Conservation (phyloP, 108 stramenopile species). For the Chaetoceros muelleri region DNA sequence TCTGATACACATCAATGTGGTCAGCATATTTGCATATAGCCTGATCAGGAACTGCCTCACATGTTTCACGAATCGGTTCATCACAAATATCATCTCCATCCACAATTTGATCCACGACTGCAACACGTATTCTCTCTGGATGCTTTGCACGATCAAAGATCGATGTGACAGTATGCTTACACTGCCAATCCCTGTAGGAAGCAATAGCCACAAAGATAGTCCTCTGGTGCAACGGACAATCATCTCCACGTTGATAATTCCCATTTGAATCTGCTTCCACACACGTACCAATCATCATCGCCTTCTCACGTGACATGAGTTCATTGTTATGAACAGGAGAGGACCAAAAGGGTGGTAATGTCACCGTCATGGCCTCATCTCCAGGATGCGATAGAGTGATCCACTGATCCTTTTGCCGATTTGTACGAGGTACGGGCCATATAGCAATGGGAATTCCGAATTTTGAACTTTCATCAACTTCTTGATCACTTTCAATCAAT, state of each 20-base stretch:
- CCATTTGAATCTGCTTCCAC: constrained; percentile 46
- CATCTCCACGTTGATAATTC: constrained; percentile 41
- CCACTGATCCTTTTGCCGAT: constrained; percentile 45
- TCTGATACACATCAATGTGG: constrained; percentile 71
- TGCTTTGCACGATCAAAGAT: constrained; percentile 48
- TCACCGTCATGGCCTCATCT: constrained; percentile 42
- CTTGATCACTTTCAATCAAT: not conserved
- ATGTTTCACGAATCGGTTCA: constrained; percentile 51
- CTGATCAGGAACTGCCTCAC: constrained; percentile 49
- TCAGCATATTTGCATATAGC: constrained; percentile 60
- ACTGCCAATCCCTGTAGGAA: constrained; percentile 72
- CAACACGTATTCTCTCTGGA: constrained; percentile 54
- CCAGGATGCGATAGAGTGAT: constrained; percentile 63
- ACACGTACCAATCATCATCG: constrained; percentile 67
- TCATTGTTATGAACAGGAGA: constrained; percentile 46
- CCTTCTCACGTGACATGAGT: constrained; percentile 49
- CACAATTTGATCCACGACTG: constrained; percentile 74
- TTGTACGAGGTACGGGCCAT: constrained; percentile 57
- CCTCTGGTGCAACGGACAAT: constrained; percentile 47
- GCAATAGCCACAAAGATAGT: constrained; percentile 78
- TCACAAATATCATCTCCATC: constrained; percentile 70
- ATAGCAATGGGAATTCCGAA: constrained; percentile 22
- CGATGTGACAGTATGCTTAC: constrained; percentile 53
- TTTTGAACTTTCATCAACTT: not conserved
- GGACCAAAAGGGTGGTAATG: constrained; percentile 63